Conservation (phyloP, 2,329 filamentous ascomycete species). For the Thielaviopsis cerberus region DNA sequence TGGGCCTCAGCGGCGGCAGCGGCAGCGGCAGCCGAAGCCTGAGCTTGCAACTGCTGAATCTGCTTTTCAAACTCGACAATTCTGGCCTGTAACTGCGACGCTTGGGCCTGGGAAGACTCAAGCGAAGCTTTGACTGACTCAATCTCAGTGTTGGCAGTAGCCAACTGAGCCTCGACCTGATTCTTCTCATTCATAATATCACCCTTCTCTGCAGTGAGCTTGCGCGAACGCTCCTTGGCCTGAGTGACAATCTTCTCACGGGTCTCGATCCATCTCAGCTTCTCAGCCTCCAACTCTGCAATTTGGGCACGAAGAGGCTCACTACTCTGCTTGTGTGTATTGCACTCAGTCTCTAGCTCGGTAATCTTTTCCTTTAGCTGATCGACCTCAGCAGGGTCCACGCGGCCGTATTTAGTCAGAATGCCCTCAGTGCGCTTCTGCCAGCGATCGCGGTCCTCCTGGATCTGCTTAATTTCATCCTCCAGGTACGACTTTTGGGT, state of each 20-base stretch:
- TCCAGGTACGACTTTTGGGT: conserved; percentile 64
- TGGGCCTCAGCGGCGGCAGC: conserved; percentile 16
- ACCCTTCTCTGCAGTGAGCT: conserved; percentile 34
- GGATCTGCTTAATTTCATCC: conserved; percentile 72
- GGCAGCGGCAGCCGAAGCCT: conserved; percentile 14
- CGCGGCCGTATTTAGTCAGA: conserved; percentile 84
- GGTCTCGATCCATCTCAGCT: conserved; percentile 32
- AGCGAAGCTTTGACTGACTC: conserved; percentile 26
- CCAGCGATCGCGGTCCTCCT: conserved; percentile 85
- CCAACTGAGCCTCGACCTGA: conserved; percentile 31
- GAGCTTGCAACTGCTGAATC: conserved; percentile 21
- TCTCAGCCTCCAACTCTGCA: conserved; percentile 36
- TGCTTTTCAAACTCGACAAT: conserved; percentile 26
- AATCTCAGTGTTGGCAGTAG: conserved; percentile 34
- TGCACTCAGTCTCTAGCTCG: conserved; percentile 44
- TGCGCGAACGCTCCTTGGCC: conserved; percentile 41
- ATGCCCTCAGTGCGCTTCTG: conserved; percentile 93
- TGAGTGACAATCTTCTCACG: conserved; percentile 40
- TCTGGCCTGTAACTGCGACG: conserved; percentile 24
- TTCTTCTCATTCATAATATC: conserved; percentile 33
- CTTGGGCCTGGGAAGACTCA: conserved; percentile 19
- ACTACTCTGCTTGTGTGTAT: conserved; percentile 32
- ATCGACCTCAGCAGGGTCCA: conserved; percentile 84
- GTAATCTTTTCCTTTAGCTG: conserved; percentile 64
- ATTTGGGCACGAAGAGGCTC: conserved; percentile 35